Evolutionary conservation across 495 filamentous ascomycete species (phyloP), one percentile per base, ranked within the genome.

Genomic region (Podospora australis): DNA sequence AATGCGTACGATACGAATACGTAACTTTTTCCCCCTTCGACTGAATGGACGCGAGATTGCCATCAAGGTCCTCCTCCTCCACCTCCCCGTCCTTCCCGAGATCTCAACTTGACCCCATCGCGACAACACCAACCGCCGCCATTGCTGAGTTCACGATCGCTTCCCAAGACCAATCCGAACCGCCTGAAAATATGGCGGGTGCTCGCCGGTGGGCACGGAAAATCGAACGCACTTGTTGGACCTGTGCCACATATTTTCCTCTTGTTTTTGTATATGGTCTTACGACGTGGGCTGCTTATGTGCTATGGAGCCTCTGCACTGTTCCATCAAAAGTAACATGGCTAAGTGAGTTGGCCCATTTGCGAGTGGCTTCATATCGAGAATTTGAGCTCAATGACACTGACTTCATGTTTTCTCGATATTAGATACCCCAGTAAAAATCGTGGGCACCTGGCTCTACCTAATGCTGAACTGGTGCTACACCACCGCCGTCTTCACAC

Each of bases 261-360:
- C 75, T 98, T 1, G 69, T 69, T 30, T 95, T 98, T 65, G 86
- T 98, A 48, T 96, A 96, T 58, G 78, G 86, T 29, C 57, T 95
- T 44, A 94, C 86, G 5, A 85, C 81, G 4, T 98, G 92, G 92
- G 89, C 90, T 2, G 79, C 85, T 26, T 97, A 85, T 72, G 90
- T 95, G 16, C 80, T 91, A 57, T 78, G 84, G 28, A 83, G 75
- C 50, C 84, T 95, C 30, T 84, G 88, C 25, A 71, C 84, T 23
- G 70, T 67, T 40, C 67, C 71, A 7, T 63, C 71, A n/a, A 73
- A 73, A 50, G 78, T 72, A 34, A 50, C 63, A 14, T 86, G 82
- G 82, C 81, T 84, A 57, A 86, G 87, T 95, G 76, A 52, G 46
- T 54, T 36, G 32, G n/a, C n/a, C n/a, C n/a, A n/a, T n/a, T n/a